Percentiles rank a stretch among this genome's conserved stretches.
phyloP scores from a whole-genome alignment of 768 basidiomycete genomes.

The Pluteus cervinus region DNA sequence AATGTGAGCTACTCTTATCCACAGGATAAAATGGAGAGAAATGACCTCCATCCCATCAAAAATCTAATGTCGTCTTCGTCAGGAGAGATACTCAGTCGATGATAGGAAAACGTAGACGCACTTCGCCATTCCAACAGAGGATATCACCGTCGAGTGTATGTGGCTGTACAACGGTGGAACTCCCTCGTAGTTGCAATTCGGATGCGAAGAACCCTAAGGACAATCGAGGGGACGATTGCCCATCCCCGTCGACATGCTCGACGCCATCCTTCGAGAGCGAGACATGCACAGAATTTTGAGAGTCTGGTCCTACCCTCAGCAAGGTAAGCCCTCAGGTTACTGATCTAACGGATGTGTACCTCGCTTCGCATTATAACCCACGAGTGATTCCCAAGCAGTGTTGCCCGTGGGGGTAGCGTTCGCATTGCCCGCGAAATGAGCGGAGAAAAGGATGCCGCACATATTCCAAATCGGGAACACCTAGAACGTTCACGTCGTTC shows the following conservation, averaged over 20 bases:
- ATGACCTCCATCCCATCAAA: constrained; percentile 77
- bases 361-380: too few species aligned
- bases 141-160: constrained; percentile 52
- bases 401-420: too few species aligned
- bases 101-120: constrained; percentile 15
- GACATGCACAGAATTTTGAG: constrained; percentile 26
- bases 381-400: too few species aligned
- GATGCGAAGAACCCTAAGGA: constrained; percentile 62
- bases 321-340: constrained; percentile 2
- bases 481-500: not conserved
- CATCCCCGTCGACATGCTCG: not conserved
- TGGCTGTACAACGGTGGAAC: constrained; percentile 56
- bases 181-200: constrained; percentile 69
- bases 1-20: not conserved
- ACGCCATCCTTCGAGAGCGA: not conserved
- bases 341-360: too few species aligned
- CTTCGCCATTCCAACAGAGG: constrained; percentile 88
- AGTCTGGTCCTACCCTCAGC: constrained; percentile 55
- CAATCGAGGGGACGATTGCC: constrained; percentile 9
- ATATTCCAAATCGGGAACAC: constrained; percentile 28
- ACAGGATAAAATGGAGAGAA: not conserved
- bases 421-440: constrained; percentile 16
- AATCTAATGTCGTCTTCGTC: constrained; percentile 28
- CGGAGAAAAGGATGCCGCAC: constrained; percentile 67
- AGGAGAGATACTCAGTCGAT: not conserved